Percentiles rank a stretch among this genome's conserved stretches.
Evolutionary conservation across 2,329 filamentous ascomycete species (phyloP).

Genomic region (Ophiostoma sp.): DNA sequence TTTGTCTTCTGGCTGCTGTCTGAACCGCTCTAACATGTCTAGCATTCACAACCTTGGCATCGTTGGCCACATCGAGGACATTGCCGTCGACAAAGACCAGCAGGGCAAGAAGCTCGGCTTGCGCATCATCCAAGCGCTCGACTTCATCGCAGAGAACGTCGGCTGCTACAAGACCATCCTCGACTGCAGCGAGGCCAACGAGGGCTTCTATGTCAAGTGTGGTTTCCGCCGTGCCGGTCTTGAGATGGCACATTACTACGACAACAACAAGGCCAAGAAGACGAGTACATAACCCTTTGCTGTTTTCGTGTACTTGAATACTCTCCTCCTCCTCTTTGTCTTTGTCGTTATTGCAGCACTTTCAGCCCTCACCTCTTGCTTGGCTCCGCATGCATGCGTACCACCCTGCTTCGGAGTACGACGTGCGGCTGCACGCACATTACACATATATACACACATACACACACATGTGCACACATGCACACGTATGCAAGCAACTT

Average conservation of each 20-base stretch:
- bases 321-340: background rate
- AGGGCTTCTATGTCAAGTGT: constrained; percentile 97
- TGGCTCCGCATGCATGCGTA: no score
- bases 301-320: background rate
- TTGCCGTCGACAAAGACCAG: constrained; percentile 89
- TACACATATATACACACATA: background rate
- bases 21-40: constrained; percentile 1
- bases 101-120: constrained; percentile 96
- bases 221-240: constrained; percentile 86
- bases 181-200: constrained; percentile 92
- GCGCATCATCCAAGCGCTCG: constrained; percentile 87
- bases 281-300: constrained; percentile 18
- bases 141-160: constrained; percentile 77
- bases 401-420: background rate
- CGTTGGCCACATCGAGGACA: constrained; percentile 96
- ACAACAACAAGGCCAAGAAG: constrained; percentile 35
- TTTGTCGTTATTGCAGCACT: background rate
- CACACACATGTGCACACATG: background rate
- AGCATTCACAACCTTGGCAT: constrained; percentile 74
- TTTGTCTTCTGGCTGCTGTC: background rate
- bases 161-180: constrained; percentile 97
- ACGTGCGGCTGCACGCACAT: background rate
- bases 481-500: background rate
- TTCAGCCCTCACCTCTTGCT: background rate
- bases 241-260: constrained; percentile 97